phyloP scores from a whole-genome alignment of 1,284 basidiomycete species.

The Leccinum pachyderme region DNA sequence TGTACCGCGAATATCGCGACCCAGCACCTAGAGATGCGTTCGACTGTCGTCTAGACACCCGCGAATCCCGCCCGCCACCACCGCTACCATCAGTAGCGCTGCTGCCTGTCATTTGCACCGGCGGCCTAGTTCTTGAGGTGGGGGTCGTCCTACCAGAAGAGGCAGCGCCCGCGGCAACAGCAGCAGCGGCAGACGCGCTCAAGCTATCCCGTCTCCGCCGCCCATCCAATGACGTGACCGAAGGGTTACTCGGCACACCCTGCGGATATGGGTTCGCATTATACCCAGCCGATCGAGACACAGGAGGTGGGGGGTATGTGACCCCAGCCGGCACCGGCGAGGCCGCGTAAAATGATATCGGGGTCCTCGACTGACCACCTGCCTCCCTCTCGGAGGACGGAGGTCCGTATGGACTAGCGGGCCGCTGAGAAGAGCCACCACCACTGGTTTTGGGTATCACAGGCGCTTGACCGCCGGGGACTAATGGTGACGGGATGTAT shows the following conservation, averaged over 20 bases:
- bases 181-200: slow-evolving; percentile 6
- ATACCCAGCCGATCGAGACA: slow-evolving; percentile 27
- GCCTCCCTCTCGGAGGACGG: slow-evolving; percentile 23
- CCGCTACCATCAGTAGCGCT: neutral
- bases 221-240: slow-evolving; percentile 24
- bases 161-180: neutral
- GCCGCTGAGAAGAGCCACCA: slow-evolving; percentile 12
- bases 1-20: slow-evolving; percentile 14
- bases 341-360: slow-evolving; percentile 28
- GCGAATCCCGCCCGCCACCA: neutral
- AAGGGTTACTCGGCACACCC: slow-evolving; percentile 15
- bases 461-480: slow-evolving; percentile 14
- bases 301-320: slow-evolving; percentile 28
- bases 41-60: slow-evolving; percentile 4
- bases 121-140: neutral
- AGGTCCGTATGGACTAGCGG: slow-evolving; percentile 7
- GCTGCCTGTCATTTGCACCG: slow-evolving; percentile 10
- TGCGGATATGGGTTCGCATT: slow-evolving; percentile 2
- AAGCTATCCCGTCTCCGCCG: slow-evolving; percentile 26
- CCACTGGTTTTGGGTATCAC: slow-evolving; percentile 20
- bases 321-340: slow-evolving; percentile 29
- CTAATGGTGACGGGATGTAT: slow-evolving; percentile 10
- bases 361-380: slow-evolving; percentile 17
- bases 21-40: slow-evolving; percentile 23
- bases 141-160: neutral